These are phyloP conservation scores for Arthrobotrys conoides DNA, from an alignment of 2,329 filamentous ascomycete species.

Conservation along the genomic window DNA sequence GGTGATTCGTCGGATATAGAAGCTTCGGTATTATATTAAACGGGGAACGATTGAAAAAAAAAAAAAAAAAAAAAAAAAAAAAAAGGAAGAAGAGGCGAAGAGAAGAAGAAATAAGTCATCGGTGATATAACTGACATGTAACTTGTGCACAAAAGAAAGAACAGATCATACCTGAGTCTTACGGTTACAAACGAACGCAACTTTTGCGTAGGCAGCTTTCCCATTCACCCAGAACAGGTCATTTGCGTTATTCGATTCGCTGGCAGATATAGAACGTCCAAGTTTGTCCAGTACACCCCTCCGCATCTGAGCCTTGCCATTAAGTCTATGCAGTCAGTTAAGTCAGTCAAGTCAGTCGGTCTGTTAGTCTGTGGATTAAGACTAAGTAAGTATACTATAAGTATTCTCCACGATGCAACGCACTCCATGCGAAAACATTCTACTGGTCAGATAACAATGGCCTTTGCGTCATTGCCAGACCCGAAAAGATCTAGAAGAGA, in stretches of 20 bases:
- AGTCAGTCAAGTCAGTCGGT: too few relatives aligned
- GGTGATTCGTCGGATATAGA: slow-evolving; percentile 45
- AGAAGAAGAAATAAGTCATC: neutral
- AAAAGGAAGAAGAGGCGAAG: slow-evolving; percentile 15
- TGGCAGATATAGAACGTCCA: slow-evolving; percentile 1
- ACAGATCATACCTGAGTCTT: slow-evolving; percentile 33
- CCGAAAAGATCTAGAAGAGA: slow-evolving; percentile 8
- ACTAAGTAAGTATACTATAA: neutral
- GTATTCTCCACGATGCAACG: slow-evolving; percentile 30
- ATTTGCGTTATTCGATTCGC: slow-evolving; percentile 41
- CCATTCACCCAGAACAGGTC: neutral
- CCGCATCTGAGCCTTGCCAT: slow-evolving; percentile 23
- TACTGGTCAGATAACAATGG: slow-evolving; percentile 38
- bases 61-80: slow-evolving; percentile 1
- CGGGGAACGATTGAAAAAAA: neutral
- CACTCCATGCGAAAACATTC: slow-evolving; percentile 20
- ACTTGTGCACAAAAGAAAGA: slow-evolving; percentile 20
- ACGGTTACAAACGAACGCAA: slow-evolving; percentile 44
- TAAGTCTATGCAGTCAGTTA: neutral
- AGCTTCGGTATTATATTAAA: neutral
- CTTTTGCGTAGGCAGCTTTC: slow-evolving; percentile 32
- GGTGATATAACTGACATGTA: neutral
- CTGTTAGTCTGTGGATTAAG: too few relatives aligned
- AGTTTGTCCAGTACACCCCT: slow-evolving; percentile 15
- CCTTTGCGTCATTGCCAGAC: slow-evolving; percentile 43